phyloP scores from a whole-genome alignment of 2,329 filamentous ascomycete species.

The Phaeosphaeria sp. region DNA sequence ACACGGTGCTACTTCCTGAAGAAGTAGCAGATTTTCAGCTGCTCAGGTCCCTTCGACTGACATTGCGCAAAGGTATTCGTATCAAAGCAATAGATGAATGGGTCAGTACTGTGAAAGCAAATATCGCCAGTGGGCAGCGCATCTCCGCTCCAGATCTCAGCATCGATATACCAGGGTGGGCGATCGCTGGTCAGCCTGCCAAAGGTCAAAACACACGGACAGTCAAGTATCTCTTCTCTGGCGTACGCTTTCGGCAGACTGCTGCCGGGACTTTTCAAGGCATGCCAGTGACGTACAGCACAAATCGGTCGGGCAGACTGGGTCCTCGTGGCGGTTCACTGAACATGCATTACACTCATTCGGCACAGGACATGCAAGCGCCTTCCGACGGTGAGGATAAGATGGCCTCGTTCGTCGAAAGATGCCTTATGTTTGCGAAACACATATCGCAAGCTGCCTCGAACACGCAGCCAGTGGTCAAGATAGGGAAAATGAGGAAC shows the following conservation, averaged over 20 bases:
- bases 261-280: constrained; percentile 20
- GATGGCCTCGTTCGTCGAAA: constrained; percentile 25
- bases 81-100: constrained; percentile 24
- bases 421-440: constrained; percentile 26
- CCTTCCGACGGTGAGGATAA: constrained; percentile 8
- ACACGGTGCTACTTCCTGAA: constrained; percentile 41
- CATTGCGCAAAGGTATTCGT: constrained; percentile 10
- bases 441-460: constrained; percentile 25
- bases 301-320: constrained; percentile 38
- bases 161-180: constrained; percentile 39
- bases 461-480: constrained; percentile 19
- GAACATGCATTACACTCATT: constrained; percentile 16
- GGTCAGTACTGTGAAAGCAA: constrained; percentile 21
- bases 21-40: constrained; percentile 39
- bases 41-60: constrained; percentile 19
- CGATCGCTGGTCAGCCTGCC: constrained; percentile 21
- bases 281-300: constrained; percentile 21
- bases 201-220: constrained; percentile 12
- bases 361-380: not conserved
- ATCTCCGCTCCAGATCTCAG: constrained; percentile 36
- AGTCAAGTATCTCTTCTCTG: constrained; percentile 38
- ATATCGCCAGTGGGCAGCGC: constrained; percentile 35
- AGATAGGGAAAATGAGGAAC: constrained; percentile 15
- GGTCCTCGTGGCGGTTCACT: constrained; percentile 29
- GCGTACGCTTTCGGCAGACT: constrained; percentile 36